These are phyloP conservation scores for Wallacemonas sp. DNA, from an alignment of 208 protist species.

Conservation along the genomic window DNA sequence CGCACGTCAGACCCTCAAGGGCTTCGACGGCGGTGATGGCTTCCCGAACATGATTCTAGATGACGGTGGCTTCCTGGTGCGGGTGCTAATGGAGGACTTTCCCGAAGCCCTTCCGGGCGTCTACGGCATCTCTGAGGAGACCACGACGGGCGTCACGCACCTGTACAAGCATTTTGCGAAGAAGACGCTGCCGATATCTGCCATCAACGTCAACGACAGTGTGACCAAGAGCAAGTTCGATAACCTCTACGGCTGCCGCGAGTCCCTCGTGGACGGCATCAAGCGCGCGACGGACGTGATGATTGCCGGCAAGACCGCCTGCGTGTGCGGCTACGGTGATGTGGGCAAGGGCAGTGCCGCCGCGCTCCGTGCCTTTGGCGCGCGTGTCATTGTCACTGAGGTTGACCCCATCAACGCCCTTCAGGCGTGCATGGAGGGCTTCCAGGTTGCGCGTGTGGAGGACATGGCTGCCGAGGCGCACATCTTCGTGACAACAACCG, in stretches of 20 bases:
- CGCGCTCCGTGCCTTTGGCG: slow-evolving; percentile 95
- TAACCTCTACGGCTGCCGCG: slow-evolving; percentile 99
- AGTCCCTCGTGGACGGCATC: slow-evolving; percentile 99
- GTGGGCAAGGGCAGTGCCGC: slow-evolving; percentile 99
- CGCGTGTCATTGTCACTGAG: slow-evolving; percentile 98
- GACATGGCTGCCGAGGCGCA: slow-evolving; percentile 88
- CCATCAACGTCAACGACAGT: slow-evolving; percentile 99
- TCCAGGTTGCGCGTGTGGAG: slow-evolving; percentile 96
- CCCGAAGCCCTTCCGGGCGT: slow-evolving; percentile 92
- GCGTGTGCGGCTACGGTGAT: slow-evolving; percentile 99
- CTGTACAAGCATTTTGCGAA: slow-evolving; percentile 96
- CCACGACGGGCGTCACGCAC: slow-evolving; percentile 99
- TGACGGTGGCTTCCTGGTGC: slow-evolving; percentile 99
- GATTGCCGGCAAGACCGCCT: slow-evolving; percentile 98
- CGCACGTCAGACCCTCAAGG: slow-evolving; percentile 94
- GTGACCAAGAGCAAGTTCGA: slow-evolving; percentile 99
- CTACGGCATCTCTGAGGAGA: slow-evolving; percentile 99
- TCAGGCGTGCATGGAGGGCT: slow-evolving; percentile 99
- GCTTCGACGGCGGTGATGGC: slow-evolving; percentile 81
- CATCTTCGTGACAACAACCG: slow-evolving; percentile 99
- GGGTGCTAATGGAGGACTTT: slow-evolving; percentile 95
- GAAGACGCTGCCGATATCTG: slow-evolving; percentile 96
- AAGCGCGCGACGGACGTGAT: slow-evolving; percentile 99
- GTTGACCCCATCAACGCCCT: slow-evolving; percentile 99
- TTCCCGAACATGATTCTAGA: slow-evolving; percentile 99